Evolutionary conservation across 305 asterid genomes (phyloP).

Genomic region (Withania somnifera): DNA sequence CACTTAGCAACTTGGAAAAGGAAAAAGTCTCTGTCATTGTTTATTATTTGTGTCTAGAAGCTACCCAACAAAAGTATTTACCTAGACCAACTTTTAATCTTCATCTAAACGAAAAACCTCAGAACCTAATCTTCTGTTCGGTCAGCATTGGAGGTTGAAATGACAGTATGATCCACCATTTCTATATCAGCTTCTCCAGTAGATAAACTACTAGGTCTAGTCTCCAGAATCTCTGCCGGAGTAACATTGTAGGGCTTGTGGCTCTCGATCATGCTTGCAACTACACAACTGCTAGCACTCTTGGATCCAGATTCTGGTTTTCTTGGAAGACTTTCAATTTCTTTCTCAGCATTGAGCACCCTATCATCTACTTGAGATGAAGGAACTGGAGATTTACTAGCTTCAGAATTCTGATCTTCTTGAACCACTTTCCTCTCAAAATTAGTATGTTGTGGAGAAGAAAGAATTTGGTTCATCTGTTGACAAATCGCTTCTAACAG

Average conservation of each 20-base stretch:
- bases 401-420: slow-evolving; percentile 12
- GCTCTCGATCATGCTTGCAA: neutral
- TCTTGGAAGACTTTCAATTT: neutral
- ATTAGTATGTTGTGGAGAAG: slow-evolving; percentile 21
- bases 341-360: neutral
- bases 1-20: too few relatives aligned
- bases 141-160: neutral
- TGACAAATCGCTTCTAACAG: slow-evolving; percentile 30
- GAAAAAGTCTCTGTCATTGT: neutral
- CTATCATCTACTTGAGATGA: neutral
- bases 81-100: too few relatives aligned
- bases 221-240: neutral
- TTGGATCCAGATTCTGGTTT: neutral
- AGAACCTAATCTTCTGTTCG: neutral
- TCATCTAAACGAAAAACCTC: neutral
- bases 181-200: slow-evolving; percentile 2
- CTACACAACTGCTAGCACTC: neutral
- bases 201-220: neutral
- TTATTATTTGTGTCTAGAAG: neutral
- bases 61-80: neutral
- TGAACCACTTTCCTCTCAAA: neutral
- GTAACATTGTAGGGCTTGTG: neutral
- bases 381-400: slow-evolving; percentile 9
- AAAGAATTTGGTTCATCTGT: slow-evolving; percentile 50
- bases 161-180: neutral